Evolutionary conservation across 192 early-diverging fungal genomes (phyloP).

Genomic region (Gryganskiella cystojenkinii): DNA sequence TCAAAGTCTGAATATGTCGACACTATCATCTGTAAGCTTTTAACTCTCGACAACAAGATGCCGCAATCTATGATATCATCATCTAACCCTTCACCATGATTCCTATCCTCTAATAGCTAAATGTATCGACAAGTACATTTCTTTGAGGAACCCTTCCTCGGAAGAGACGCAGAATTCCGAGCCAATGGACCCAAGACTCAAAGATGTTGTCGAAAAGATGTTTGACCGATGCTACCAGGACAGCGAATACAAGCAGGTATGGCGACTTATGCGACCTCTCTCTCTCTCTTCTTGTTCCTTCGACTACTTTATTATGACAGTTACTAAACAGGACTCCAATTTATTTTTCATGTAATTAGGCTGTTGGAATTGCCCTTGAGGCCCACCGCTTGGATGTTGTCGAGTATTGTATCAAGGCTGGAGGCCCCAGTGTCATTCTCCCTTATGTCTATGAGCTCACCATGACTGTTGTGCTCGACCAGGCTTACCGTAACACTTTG

Average conservation of each 20-base stretch:
- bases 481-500: constrained; percentile 86
- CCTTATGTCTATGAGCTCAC: constrained; percentile 87
- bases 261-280: background rate
- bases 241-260: constrained; percentile 84
- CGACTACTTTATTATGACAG: too few species aligned
- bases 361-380: constrained; percentile 96
- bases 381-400: constrained; percentile 90
- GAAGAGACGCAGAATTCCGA: constrained; percentile 51
- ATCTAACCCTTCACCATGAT: too few species aligned
- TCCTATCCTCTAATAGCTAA: constrained; percentile 66
- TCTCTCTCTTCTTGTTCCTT: too few species aligned
- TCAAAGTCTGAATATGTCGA: constrained; percentile 91
- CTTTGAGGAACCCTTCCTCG: constrained; percentile 64
- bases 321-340: too few species aligned
- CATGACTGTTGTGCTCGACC: constrained; percentile 86
- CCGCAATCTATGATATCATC: too few species aligned
- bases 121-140: constrained; percentile 96
- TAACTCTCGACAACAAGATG: background rate
- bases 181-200: constrained; percentile 81
- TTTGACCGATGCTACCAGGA: constrained; percentile 91
- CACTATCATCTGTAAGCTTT: constrained; percentile 88
- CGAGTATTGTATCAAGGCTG: constrained; percentile 80
- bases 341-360: constrained; percentile 64
- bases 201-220: constrained; percentile 95
- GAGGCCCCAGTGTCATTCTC: constrained; percentile 78